Evolutionary conservation across 352 stramenopile species (phyloP), one percentile per base, ranked within the genome.

Genomic region (Aphanomyces stellatus): DNA sequence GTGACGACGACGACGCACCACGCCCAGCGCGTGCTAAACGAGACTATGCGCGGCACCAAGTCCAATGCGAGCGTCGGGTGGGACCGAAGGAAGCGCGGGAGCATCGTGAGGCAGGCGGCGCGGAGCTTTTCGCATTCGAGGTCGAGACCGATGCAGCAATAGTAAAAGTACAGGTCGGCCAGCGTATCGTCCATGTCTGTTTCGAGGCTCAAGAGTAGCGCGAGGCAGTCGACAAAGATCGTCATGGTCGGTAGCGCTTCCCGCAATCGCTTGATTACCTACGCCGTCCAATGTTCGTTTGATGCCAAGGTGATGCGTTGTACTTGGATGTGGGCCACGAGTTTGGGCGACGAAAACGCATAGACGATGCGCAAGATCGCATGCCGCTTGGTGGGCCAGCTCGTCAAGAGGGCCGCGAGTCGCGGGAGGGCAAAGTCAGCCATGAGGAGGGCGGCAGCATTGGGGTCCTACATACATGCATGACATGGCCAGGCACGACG

Each of bases 151-250:
- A 94, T 94, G 72, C 82, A 88, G 69, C 76, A 90, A 69, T 95
- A 95, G 71, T 95, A 95, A 53, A 90, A 72, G 41, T 96, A 96
- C 48, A 94, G 65, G 43, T 96, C 87, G 27, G 88, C 72, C 11
- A 96, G 70, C 19, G 80, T 83, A 17, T 85, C 80, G 68, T 91
- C 79, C 19, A 93, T 67, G 19, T 85, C 74, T 4, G 17, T 75
- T 63, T 96, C 86, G 73, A 94, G 82, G 51, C 74, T 78, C 37
- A 94, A 66, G 43, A 91, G 62, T 17, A 93, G 79, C 3, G 80
- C 74, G 0, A 96, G 72, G 53, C 76, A 74, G 66, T 92, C 82
- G 7, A 94, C 77, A 51, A 96, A 94, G 1, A 90, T 62, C 24
- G 75, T 72, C n/a, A 91, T 85, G 34, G 85, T 65, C 0, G 65